Evolutionary conservation across 305 asterid genomes (phyloP).

Genomic region (Ajuga reptans): DNA sequence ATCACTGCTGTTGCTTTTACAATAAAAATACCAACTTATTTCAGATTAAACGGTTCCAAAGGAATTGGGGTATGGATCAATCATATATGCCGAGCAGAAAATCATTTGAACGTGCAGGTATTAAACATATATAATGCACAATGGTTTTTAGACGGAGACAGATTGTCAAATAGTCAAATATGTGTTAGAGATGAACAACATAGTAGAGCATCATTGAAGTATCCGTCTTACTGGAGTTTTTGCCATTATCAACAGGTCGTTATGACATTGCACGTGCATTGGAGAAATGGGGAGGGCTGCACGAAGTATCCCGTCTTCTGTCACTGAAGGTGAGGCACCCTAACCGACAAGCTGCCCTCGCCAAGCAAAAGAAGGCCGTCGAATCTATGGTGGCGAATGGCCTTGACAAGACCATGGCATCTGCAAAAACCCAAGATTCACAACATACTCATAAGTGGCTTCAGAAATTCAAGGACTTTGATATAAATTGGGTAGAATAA

Average conservation of each 20-base stretch:
- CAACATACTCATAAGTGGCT: conserved; percentile 63
- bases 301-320: conserved; percentile 81
- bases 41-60: conserved; percentile 73
- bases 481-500: conserved; percentile 71
- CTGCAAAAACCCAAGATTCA: conserved; percentile 40
- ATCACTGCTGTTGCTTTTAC: neutral
- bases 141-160: too few species aligned
- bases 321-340: conserved; percentile 79
- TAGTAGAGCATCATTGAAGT: too few species aligned
- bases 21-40: neutral
- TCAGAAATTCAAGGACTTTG: conserved; percentile 61
- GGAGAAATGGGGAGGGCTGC: conserved; percentile 98
- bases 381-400: conserved; percentile 28
- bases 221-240: too few species aligned
- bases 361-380: conserved; percentile 45
- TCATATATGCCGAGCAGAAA: conserved; percentile 92
- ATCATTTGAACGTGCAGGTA: conserved; percentile 90
- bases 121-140: too few species aligned
- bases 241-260: conserved; percentile 38
- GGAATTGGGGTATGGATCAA: conserved; percentile 93
- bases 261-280: conserved; percentile 82
- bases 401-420: conserved; percentile 29
- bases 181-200: too few species aligned
- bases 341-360: conserved; percentile 44
- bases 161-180: too few species aligned